A percentile compares a stretch with the other conserved stretches of the same genome.
Evolutionary conservation across 495 filamentous ascomycete species (phyloP).

Genomic region (Astrothelium macrocarpum): DNA sequence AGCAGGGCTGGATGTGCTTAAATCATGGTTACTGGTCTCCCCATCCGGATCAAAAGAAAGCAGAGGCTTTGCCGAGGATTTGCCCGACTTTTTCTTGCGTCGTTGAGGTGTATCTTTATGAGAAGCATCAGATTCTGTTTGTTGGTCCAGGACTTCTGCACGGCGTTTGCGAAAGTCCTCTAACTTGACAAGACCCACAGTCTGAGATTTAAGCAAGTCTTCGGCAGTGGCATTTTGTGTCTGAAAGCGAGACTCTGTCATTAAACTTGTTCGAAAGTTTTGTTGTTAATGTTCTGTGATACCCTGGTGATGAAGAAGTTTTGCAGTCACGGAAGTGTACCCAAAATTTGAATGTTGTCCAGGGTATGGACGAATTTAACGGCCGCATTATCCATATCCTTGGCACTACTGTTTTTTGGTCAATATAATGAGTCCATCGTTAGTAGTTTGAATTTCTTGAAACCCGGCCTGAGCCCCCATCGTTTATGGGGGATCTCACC

Average conservation of each 20-base stretch:
- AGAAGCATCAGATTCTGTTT: neutral
- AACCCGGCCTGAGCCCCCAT: no score
- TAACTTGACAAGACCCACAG: conserved; percentile 83
- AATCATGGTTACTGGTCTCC: conserved; percentile 6
- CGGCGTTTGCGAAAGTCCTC: conserved; percentile 95
- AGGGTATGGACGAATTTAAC: no score
- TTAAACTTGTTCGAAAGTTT: neutral
- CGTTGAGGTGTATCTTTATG: conserved; percentile 18
- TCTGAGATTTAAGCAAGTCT: conserved; percentile 84
- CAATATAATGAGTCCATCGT: no score
- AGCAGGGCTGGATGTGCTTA: conserved; percentile 27
- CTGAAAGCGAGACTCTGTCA: conserved; percentile 52
- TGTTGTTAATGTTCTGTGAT: neutral
- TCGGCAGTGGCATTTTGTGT: conserved; percentile 72
- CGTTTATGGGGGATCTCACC: no score
- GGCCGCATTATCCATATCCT: no score
- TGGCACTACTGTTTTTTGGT: no score
- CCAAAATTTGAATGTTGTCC: no score
- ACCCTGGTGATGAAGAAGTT: neutral
- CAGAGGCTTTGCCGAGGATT: neutral
- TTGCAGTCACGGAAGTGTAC: no score
- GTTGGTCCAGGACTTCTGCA: conserved; percentile 80
- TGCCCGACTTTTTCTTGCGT: conserved; percentile 40
- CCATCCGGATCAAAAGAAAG: neutral
- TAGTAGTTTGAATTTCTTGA: no score